Evolutionary conservation across 352 stramenopile genomes (phyloP).

Genomic region (Pythium angustatum): DNA sequence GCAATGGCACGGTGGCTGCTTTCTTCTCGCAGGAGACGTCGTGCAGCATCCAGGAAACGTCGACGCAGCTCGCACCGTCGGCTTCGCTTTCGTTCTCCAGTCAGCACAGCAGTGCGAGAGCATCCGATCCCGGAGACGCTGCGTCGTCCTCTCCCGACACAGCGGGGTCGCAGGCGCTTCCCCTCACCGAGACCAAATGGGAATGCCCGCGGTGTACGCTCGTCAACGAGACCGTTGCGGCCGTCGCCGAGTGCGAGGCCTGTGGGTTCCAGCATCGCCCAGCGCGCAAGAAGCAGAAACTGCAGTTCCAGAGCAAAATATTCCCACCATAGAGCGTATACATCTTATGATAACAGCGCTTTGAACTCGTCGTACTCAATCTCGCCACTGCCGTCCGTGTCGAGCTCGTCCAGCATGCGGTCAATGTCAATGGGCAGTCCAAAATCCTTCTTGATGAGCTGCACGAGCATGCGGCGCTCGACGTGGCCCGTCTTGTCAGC

Average conservation of each 20-base stretch:
- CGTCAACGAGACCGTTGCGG: constrained; percentile 55
- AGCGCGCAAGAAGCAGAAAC: constrained; percentile 63
- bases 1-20: neutral
- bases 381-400: constrained; percentile 92
- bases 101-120: neutral
- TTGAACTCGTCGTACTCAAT: constrained; percentile 98
- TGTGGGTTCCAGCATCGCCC: constrained; percentile 57
- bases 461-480: constrained; percentile 83
- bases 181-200: constrained; percentile 36
- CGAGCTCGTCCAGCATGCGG: constrained; percentile 95
- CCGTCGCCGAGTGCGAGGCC: constrained; percentile 54
- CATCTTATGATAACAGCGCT: constrained; percentile 73
- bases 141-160: neutral
- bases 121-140: no score
- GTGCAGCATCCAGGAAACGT: constrained; percentile 20
- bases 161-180: neutral
- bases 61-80: constrained; percentile 19
- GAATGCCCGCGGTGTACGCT: constrained; percentile 79
- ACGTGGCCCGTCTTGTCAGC: constrained; percentile 92
- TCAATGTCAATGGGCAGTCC: constrained; percentile 96
- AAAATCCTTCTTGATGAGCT: constrained; percentile 97
- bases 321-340: constrained; percentile 39
- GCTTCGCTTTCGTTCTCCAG: constrained; percentile 7
- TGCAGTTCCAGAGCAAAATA: constrained; percentile 82
- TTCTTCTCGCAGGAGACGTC: constrained; percentile 23